Base-by-base conservation (phyloP, 2,329 filamentous ascomycete genomes). In the Acephala macrosclerotiorum region DNA sequence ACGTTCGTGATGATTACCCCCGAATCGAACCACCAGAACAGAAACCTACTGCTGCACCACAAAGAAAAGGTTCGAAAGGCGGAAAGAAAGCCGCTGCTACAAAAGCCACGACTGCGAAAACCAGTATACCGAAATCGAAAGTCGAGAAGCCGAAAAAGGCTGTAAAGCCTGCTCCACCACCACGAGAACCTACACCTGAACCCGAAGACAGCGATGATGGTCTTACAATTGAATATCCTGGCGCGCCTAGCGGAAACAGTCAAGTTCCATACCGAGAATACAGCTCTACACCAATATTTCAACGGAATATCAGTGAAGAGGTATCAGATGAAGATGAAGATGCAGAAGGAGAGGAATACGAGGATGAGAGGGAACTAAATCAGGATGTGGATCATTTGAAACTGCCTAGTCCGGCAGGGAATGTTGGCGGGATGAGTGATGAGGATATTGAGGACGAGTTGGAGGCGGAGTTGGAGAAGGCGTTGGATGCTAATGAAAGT, bases 1-100 rank as follows among this genome's bases (percentile, higher is more conserved):
- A 92, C 70, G 79, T 96, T 47, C 84, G 87, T 57, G 84, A 87
- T 58, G 84, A 90, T 74, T 89, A 92, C 75, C 83, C 88, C 11
- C 92, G 92, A 66, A 83, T 96, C 35, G 68, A 71, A 25, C 26
- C 67, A 9, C 6, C 22, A 5, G 36, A 64, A 35, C 25, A 59
- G 16, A 70, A 67, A 58, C 22, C 66, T 5, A 65, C 70, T 61
- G 66, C 70, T 38, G 62, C 64, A n/a, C 60, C 70, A 25, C 71
- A 69, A 66, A 70, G 73, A 65, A 74, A 67, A 40, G 58, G 65
- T 6, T 57, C 69, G n/a, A 77, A 74, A 68, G 49, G 25, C 9
- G 67, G 64, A 56, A 76, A 75, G 51, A 70, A 68, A 59, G 70
- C 71, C 38, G 61, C 61, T 58, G 69, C 63, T 38, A 66, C 69